Conservation (phyloP, 352 stramenopile species). For the Saprolegnia parasitica region DNA sequence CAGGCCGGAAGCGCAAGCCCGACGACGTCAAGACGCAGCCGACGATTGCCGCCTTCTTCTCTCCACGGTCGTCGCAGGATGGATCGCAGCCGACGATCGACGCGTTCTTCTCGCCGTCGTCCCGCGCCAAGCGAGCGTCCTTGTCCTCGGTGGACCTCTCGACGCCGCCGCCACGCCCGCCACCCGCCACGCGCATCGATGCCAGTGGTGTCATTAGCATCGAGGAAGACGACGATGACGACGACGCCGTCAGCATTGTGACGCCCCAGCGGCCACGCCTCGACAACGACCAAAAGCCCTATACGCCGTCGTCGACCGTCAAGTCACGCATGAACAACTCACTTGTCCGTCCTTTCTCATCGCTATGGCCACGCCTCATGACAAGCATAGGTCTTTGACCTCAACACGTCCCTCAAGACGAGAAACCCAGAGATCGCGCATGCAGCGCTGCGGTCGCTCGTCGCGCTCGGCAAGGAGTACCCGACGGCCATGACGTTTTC, state of each 20-base stretch:
- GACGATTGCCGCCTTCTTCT: neutral
- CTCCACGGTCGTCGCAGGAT: neutral
- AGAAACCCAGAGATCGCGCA: slow-evolving; percentile 77
- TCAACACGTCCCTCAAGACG: slow-evolving; percentile 55
- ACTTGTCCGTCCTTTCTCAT: slow-evolving; percentile 11
- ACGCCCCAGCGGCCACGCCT: neutral
- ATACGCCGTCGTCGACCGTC: slow-evolving; percentile 24
- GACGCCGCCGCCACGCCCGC: neutral
- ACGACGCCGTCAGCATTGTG: neutral
- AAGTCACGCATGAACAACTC: slow-evolving; percentile 29
- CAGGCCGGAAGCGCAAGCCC: neutral
- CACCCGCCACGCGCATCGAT: neutral
- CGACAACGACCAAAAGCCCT: slow-evolving; percentile 23
- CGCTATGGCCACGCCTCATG: neutral
- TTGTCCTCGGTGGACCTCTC: neutral
- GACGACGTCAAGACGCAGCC: neutral
- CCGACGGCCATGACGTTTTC: slow-evolving; percentile 73
- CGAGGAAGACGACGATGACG: slow-evolving; percentile 11
- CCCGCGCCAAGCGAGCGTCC: neutral
- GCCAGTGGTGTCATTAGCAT: neutral
- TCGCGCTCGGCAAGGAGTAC: slow-evolving; percentile 81
- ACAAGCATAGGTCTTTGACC: slow-evolving; percentile 23
- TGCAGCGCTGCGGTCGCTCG: slow-evolving; percentile 65
- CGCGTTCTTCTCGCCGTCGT: slow-evolving; percentile 2
- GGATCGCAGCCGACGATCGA: neutral